Conservation (phyloP, 352 stramenopile genomes). For the Peronospora destructor region DNA sequence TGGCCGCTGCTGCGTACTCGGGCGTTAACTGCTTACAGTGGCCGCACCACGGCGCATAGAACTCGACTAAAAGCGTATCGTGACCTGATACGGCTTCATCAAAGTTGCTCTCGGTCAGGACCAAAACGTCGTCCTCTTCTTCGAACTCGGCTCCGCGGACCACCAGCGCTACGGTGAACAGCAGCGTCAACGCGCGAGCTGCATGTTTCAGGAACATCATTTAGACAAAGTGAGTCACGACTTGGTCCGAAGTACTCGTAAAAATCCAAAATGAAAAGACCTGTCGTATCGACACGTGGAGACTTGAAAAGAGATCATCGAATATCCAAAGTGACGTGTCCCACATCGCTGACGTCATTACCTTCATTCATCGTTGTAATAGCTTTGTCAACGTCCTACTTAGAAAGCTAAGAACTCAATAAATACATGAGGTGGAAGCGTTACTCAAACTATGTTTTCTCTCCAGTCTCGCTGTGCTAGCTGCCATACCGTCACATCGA, state of each 20-base stretch:
- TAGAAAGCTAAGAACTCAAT: too few species aligned
- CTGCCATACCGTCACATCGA: neutral
- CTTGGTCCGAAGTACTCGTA: slow-evolving; percentile 3
- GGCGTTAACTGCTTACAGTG: slow-evolving; percentile 91
- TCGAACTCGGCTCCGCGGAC: slow-evolving; percentile 49
- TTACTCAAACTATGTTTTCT: too few species aligned
- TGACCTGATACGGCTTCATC: slow-evolving; percentile 77
- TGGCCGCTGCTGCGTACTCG: slow-evolving; percentile 85
- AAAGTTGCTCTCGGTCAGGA: slow-evolving; percentile 90
- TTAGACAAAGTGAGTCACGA: neutral
- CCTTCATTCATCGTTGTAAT: too few species aligned
- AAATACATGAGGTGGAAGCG: too few species aligned
- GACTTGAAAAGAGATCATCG: too few species aligned
- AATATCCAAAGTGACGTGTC: too few species aligned
- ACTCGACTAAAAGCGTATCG: slow-evolving; percentile 89
- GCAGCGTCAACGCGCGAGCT: slow-evolving; percentile 35
- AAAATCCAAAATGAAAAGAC: slow-evolving; percentile 44
- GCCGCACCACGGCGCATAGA: slow-evolving; percentile 92
- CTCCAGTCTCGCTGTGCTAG: too few species aligned
- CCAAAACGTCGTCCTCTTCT: slow-evolving; percentile 88
- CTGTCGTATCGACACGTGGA: neutral
- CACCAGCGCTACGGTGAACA: slow-evolving; percentile 44
- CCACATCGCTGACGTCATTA: too few species aligned
- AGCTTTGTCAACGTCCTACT: too few species aligned
- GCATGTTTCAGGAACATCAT: slow-evolving; percentile 65